Evolutionary conservation across 2,329 filamentous ascomycete species (phyloP), one percentile per base, ranked within the genome.

Genomic region (Escovopsis weberi): DNA sequence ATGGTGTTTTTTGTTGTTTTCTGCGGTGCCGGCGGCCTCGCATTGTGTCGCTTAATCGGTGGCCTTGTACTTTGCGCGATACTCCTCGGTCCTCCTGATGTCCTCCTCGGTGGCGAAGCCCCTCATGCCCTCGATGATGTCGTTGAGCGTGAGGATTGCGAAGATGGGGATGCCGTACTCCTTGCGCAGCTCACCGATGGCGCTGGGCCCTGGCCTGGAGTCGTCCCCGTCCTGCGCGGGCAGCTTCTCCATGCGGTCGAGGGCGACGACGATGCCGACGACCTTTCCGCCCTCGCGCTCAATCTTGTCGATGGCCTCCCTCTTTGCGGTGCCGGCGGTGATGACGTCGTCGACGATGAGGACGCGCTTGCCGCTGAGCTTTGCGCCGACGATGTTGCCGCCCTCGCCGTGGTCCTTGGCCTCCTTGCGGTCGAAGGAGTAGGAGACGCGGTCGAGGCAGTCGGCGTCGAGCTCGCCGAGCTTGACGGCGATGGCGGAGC

Each of bases 341-440:
- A 96, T 89, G 44, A 98, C 89, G 64, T 96, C 91, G 68, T 98
- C 91, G 35, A 98, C 81, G 52, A 98, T 84, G 32, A 98, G 71
- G 12, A 95, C 78, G 47, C 74, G 77, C 73, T 91, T 88, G 42
- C 85, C 88, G 64, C 83, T 82, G 41, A 96, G 68, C 6, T 81
- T 74, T 28, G 86, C 84, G 10, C 91, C 91, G 12, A 96, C 88
- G 55, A 96, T 94, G 59, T 77, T 83, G 37, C 91, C 89, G 32
- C 89, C 89, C 65, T 98, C 91, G 37, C 91, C 89, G 61, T 96
- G 89, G 56, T 86, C 84, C 70, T 96, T 96, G 55, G 81, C 84
- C 66, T 96, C 91, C 67, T 96, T 96, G 56, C 91, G 78, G 66
- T 96, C 93, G 66, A 94, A 96, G 32, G 80, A 81, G 67, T 94